phyloP scores from a whole-genome alignment of 208 protist species.

The Acanthamoeba lenticulata region DNA sequence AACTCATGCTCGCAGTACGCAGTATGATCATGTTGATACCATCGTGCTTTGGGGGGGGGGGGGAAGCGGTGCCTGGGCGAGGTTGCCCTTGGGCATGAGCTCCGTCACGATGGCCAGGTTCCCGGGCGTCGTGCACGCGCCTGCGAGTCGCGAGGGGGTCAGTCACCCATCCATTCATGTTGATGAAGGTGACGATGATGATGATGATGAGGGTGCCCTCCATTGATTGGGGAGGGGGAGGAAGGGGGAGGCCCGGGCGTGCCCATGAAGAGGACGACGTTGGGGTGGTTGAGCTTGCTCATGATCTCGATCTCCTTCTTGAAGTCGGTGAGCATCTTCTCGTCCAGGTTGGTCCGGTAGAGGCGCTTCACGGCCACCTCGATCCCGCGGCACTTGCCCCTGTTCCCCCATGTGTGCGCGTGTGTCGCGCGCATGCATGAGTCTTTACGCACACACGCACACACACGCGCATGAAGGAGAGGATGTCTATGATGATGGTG shows the following conservation, averaged over 20 bases:
- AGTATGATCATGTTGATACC: too few species aligned
- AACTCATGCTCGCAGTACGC: too few species aligned
- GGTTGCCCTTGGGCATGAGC: constrained; percentile 76
- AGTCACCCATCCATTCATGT: neutral
- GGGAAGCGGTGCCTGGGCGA: constrained; percentile 66
- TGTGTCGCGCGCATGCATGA: too few species aligned
- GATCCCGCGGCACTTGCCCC: constrained; percentile 23
- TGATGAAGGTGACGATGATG: neutral
- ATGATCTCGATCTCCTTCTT: constrained; percentile 64
- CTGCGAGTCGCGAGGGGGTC: neutral
- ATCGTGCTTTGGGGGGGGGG: too few species aligned
- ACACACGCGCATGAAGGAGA: too few species aligned
- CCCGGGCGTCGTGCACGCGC: constrained; percentile 79
- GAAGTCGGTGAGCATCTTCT: constrained; percentile 54
- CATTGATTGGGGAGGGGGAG: too few species aligned
- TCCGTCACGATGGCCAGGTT: constrained; percentile 85
- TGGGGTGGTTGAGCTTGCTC: constrained; percentile 78
- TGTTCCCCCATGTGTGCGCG: neutral
- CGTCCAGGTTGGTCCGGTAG: constrained; percentile 57
- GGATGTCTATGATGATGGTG: too few species aligned
- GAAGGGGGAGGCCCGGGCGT: neutral
- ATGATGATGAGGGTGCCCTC: too few species aligned
- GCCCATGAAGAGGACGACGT: constrained; percentile 87
- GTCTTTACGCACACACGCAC: too few species aligned
- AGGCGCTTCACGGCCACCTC: constrained; percentile 63